Conservation (phyloP, 768 basidiomycete species). For the Leccinum disarticulatum region DNA sequence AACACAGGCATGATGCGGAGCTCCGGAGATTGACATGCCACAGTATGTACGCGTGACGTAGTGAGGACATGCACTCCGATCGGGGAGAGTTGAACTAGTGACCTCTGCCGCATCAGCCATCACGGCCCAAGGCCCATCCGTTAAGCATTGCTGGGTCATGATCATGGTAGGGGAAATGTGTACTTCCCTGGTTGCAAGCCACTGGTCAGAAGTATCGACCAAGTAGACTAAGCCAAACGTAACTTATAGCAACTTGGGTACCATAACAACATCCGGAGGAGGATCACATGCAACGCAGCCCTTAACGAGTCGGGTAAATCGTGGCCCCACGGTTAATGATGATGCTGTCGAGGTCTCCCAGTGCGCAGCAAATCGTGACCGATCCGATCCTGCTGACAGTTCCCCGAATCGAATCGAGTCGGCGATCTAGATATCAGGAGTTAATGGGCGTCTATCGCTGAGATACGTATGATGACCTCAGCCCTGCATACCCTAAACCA, state of each 20-base stretch:
- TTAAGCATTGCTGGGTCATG: background rate
- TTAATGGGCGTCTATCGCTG: background rate
- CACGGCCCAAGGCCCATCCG: too few relatives aligned
- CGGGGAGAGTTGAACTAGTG: background rate
- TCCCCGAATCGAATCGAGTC: background rate
- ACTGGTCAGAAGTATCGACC: too few relatives aligned
- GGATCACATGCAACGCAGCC: background rate
- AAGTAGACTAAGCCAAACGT: too few relatives aligned
- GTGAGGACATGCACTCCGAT: background rate
- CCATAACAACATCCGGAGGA: background rate
- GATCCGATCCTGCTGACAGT: background rate
- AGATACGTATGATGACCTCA: background rate
- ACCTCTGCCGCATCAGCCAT: background rate
- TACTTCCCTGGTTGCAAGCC: too few relatives aligned
- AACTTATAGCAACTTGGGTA: too few relatives aligned
- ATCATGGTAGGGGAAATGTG: too few relatives aligned
- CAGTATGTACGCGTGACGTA: too few relatives aligned
- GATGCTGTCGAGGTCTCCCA: background rate
- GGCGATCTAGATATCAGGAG: background rate
- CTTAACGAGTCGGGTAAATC: background rate
- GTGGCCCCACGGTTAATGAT: background rate
- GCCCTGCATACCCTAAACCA: too few relatives aligned
- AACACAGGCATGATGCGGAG: background rate
- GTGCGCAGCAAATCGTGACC: background rate
- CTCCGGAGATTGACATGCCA: background rate